Conservation (phyloP, 2,329 filamentous ascomycete species). For the Fusarium torulosum region DNA sequence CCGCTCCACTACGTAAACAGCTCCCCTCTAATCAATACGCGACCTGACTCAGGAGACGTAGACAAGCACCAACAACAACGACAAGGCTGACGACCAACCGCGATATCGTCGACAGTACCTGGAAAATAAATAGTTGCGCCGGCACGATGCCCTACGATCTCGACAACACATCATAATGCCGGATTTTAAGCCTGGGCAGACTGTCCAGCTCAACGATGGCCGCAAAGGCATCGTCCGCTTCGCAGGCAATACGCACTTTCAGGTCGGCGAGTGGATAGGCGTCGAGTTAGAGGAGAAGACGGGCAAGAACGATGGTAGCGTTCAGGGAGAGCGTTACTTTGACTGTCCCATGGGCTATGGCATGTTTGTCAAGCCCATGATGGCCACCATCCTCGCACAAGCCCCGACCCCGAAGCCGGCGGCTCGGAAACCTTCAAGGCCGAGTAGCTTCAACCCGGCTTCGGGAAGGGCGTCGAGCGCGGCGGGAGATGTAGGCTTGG, state of each 20-base stretch:
- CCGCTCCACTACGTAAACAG: slow-evolving; percentile 29
- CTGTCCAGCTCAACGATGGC: slow-evolving; percentile 82
- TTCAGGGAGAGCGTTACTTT: slow-evolving; percentile 90
- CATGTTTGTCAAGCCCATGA: slow-evolving; percentile 86
- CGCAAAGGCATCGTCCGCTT: slow-evolving; percentile 84
- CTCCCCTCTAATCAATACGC: slow-evolving; percentile 37
- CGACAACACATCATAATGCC: slow-evolving; percentile 56
- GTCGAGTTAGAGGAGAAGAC: slow-evolving; percentile 84
- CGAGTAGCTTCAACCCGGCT: slow-evolving; percentile 62
- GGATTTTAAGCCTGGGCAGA: slow-evolving; percentile 75
- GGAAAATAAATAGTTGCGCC: slow-evolving; percentile 15
- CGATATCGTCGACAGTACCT: slow-evolving; percentile 6
- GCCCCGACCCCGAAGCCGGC: slow-evolving; percentile 55
- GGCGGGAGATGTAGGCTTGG: slow-evolving; percentile 64
- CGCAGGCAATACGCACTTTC: slow-evolving; percentile 82
- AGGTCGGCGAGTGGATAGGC: slow-evolving; percentile 87
- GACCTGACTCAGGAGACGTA: slow-evolving; percentile 40
- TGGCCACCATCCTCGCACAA: slow-evolving; percentile 71
- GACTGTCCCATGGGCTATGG: slow-evolving; percentile 80
- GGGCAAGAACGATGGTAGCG: slow-evolving; percentile 95
- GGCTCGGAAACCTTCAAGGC: slow-evolving; percentile 59
- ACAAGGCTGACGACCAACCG: slow-evolving; percentile 8
- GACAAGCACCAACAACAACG: slow-evolving; percentile 16
- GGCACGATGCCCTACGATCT: slow-evolving; percentile 52
- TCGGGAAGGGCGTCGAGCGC: slow-evolving; percentile 57